These are phyloP conservation scores for Amyloporia xantha DNA, from an alignment of 768 basidiomycete species.

Conservation along the genomic window DNA sequence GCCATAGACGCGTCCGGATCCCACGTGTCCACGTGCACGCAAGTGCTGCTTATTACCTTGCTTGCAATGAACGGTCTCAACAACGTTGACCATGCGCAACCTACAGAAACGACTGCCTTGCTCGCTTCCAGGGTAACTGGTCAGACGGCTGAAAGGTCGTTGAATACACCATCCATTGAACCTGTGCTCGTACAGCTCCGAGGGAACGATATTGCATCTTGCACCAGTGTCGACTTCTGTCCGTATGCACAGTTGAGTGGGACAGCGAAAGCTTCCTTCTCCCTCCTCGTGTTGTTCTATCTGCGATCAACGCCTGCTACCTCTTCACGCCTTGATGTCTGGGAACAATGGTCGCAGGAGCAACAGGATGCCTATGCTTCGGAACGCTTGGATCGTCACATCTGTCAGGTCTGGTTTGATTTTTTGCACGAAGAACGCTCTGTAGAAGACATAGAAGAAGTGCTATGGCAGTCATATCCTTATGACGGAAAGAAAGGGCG, in stretches of 20 bases:
- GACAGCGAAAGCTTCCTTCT: slow-evolving; percentile 16
- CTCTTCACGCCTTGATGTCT: slow-evolving; percentile 26
- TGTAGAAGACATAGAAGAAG: slow-evolving; percentile 36
- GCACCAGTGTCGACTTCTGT: slow-evolving; percentile 8
- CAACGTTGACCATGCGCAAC: slow-evolving; percentile 1
- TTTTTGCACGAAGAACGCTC: slow-evolving; percentile 38
- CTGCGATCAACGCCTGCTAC: slow-evolving; percentile 4
- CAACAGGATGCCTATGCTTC: slow-evolving; percentile 19
- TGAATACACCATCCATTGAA: slow-evolving; percentile 7
- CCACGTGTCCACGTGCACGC: not conserved
- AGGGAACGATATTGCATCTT: slow-evolving; percentile 8
- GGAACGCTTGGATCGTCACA: slow-evolving; percentile 28
- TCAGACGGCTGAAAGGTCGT: not conserved
- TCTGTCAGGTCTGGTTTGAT: slow-evolving; percentile 32
- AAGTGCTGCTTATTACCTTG: not conserved
- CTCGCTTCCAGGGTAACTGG: not conserved
- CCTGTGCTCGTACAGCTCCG: slow-evolving; percentile 12
- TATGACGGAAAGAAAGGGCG: slow-evolving; percentile 15
- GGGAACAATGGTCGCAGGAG: slow-evolving; percentile 37
- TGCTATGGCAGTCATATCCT: slow-evolving; percentile 43
- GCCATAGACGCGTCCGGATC: not conserved
- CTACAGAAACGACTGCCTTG: slow-evolving; percentile 17
- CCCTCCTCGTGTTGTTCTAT: slow-evolving; percentile 20
- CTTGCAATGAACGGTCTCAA: not conserved
- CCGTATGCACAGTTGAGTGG: slow-evolving; percentile 4